Conservation (phyloP, 768 basidiomycete genomes). For the Suillus discolor region DNA sequence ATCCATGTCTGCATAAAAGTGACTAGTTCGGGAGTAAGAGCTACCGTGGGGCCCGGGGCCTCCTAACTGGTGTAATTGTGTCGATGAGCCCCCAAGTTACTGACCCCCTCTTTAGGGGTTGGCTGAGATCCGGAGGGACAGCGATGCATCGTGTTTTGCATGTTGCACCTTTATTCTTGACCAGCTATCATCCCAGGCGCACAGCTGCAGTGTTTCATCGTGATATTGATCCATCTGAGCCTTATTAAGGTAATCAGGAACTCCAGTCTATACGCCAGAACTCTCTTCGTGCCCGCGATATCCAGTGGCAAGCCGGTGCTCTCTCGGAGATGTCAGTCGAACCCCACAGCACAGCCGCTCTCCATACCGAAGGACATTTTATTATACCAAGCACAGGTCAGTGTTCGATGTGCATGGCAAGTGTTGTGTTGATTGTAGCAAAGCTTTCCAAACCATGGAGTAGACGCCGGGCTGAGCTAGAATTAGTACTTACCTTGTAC, state of each 20-base stretch:
- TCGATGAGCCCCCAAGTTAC: not conserved
- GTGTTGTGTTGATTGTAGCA: slow-evolving; percentile 30
- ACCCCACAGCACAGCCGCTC: not conserved
- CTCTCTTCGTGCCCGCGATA: not conserved
- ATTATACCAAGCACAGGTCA: slow-evolving; percentile 3
- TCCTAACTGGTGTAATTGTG: not conserved
- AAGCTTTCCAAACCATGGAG: slow-evolving; percentile 18
- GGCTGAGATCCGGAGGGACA: not conserved
- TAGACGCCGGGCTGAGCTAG: slow-evolving; percentile 5
- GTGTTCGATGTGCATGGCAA: not conserved
- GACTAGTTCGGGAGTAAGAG: too few species aligned
- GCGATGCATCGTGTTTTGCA: not conserved
- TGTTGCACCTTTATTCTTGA: not conserved
- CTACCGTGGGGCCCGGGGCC: not conserved
- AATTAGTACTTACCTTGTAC: slow-evolving; percentile 13
- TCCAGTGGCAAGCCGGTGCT: not conserved
- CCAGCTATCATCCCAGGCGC: not conserved
- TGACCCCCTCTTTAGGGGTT: slow-evolving; percentile 4
- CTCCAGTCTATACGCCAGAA: not conserved
- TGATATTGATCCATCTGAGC: not conserved
- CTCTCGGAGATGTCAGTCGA: slow-evolving; percentile 3
- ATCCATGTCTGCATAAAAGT: too few species aligned
- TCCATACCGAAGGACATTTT: not conserved
- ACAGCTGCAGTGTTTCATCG: not conserved
- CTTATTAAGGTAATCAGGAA: not conserved